phyloP scores from a whole-genome alignment of 2,329 filamentous ascomycete genomes.

The Penicillium olsonii region DNA sequence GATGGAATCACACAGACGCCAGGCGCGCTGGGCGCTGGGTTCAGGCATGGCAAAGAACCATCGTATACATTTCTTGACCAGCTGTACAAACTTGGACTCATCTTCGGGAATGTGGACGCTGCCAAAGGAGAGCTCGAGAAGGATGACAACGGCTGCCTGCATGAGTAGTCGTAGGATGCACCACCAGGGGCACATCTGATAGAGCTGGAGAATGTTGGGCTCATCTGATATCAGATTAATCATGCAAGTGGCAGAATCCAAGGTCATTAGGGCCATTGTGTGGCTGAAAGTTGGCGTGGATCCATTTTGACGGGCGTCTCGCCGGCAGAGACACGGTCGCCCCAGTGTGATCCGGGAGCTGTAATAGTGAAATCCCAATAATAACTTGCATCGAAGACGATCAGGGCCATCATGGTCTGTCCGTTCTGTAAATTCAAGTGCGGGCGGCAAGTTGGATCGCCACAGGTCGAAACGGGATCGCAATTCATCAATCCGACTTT shows the following conservation, averaged over 20 bases:
- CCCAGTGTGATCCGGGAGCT: constrained; percentile 38
- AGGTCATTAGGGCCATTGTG: constrained; percentile 11
- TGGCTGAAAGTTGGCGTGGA: constrained; percentile 28
- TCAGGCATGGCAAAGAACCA: constrained; percentile 38
- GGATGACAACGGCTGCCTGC: constrained; percentile 40
- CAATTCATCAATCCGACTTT: not conserved
- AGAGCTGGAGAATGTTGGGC: constrained; percentile 33
- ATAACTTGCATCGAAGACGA: constrained; percentile 18
- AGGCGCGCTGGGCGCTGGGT: constrained; percentile 34
- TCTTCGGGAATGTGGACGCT: constrained; percentile 37
- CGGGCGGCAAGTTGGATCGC: constrained; percentile 4
- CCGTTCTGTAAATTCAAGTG: constrained; percentile 7
- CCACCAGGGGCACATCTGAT: constrained; percentile 42
- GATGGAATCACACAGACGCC: constrained; percentile 30
- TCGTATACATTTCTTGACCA: constrained; percentile 37
- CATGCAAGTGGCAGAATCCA: constrained; percentile 38
- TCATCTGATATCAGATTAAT: constrained; percentile 39
- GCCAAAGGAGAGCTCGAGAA: constrained; percentile 40
- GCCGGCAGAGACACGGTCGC: constrained; percentile 40
- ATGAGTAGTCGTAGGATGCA: constrained; percentile 44
- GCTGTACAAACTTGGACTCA: constrained; percentile 28
- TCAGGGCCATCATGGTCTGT: not conserved
- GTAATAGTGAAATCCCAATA: constrained; percentile 39
- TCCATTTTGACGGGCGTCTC: constrained; percentile 22
- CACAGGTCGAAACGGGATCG: constrained; percentile 7